phyloP scores from a whole-genome alignment of 352 stramenopile species.

The Phytophthora palmivora region DNA sequence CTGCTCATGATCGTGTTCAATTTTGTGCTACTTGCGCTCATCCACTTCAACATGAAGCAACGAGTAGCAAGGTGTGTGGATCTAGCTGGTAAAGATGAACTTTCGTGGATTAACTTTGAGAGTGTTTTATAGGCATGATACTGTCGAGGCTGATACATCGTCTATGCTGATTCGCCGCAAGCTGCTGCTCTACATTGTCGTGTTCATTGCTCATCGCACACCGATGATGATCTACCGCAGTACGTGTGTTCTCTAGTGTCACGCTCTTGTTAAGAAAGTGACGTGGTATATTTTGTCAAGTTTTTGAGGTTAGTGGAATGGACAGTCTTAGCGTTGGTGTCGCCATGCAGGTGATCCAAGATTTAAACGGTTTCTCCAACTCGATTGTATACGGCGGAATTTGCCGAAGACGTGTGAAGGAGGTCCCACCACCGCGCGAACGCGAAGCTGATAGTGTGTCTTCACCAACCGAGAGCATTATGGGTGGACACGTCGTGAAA shows the following conservation, averaged over 20 bases:
- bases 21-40: slow-evolving; percentile 65
- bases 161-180: slow-evolving; percentile 78
- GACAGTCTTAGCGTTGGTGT: slow-evolving; percentile 51
- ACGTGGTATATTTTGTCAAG: slow-evolving; percentile 27
- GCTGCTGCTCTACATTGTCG: slow-evolving; percentile 72
- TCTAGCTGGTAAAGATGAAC: not conserved
- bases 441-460: slow-evolving; percentile 54
- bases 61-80: slow-evolving; percentile 52
- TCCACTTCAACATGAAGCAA: slow-evolving; percentile 73
- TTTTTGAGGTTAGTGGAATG: slow-evolving; percentile 48
- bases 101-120: slow-evolving; percentile 8
- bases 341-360: slow-evolving; percentile 63
- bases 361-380: slow-evolving; percentile 79
- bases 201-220: slow-evolving; percentile 71
- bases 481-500: slow-evolving; percentile 31
- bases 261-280: not conserved
- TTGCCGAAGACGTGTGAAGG: slow-evolving; percentile 38
- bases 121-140: slow-evolving; percentile 55
- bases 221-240: slow-evolving; percentile 80
- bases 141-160: slow-evolving; percentile 65
- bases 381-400: slow-evolving; percentile 77
- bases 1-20: slow-evolving; percentile 76
- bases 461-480: slow-evolving; percentile 48
- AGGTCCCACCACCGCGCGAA: slow-evolving; percentile 29
- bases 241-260: slow-evolving; percentile 29